Conservation (phyloP, 192 early-diverging fungal genomes). For the Chytriomyces confervae region DNA sequence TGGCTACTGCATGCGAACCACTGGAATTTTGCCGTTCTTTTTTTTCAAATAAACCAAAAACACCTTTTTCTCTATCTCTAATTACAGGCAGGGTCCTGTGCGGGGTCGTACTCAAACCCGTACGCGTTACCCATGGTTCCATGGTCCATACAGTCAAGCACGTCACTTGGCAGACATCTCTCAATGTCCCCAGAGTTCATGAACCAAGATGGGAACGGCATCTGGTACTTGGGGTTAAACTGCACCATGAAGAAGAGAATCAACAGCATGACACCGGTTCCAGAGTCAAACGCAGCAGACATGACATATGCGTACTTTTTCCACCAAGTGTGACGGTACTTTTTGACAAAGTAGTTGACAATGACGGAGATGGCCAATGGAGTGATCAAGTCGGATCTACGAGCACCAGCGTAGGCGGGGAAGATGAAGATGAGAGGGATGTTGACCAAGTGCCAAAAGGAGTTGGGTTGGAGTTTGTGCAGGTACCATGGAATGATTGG, state of each 20-base stretch:
- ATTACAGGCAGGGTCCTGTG: too few relatives aligned
- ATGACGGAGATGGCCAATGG: background rate
- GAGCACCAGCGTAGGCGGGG: slow-evolving; percentile 1
- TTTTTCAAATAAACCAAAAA: too few relatives aligned
- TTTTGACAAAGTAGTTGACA: slow-evolving; percentile 18
- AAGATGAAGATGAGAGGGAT: slow-evolving; percentile 23
- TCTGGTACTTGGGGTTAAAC: too few relatives aligned
- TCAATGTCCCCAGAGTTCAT: background rate
- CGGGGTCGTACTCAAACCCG: too few relatives aligned
- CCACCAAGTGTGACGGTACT: slow-evolving; percentile 52
- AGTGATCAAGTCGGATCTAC: slow-evolving; percentile 2
- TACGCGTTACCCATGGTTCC: too few relatives aligned
- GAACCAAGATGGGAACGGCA: too few relatives aligned
- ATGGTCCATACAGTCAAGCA: too few relatives aligned
- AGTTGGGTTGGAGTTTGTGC: slow-evolving; percentile 6
- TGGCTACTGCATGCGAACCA: too few relatives aligned
- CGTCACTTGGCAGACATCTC: background rate
- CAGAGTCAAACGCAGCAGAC: slow-evolving; percentile 64
- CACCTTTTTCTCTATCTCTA: too few relatives aligned
- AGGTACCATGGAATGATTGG: slow-evolving; percentile 28
- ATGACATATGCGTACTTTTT: slow-evolving; percentile 70
- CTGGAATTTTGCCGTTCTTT: too few relatives aligned
- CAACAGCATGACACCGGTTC: slow-evolving; percentile 47
- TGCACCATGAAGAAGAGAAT: slow-evolving; percentile 24
- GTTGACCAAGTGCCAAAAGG: slow-evolving; percentile 30